Evolutionary conservation across 108 stramenopile genomes (phyloP).

Genomic region (Hondaea fermentalgiana): DNA sequence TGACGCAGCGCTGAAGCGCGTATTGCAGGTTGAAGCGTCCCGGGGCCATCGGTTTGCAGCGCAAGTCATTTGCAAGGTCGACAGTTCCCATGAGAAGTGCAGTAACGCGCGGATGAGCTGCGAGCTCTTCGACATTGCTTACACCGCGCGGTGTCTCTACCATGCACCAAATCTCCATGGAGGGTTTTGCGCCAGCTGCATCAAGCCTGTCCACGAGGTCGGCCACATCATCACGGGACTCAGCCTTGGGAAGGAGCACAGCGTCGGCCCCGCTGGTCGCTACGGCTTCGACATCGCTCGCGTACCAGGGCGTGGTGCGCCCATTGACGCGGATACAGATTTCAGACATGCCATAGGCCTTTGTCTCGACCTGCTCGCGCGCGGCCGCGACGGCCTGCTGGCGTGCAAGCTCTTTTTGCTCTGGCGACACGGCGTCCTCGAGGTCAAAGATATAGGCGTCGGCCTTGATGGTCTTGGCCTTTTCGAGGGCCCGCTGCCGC

Average conservation of each 20-base stretch:
- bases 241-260: slow-evolving; percentile 25
- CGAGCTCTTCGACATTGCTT: neutral
- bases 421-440: slow-evolving; percentile 24
- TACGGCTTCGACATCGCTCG: neutral
- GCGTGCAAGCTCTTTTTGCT: neutral
- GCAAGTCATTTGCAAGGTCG: slow-evolving; percentile 18
- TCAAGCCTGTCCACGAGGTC: neutral
- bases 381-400: neutral
- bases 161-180: slow-evolving; percentile 8
- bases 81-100: slow-evolving; percentile 16
- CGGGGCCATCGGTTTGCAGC: neutral
- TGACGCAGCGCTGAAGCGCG: neutral
- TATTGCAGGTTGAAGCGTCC: neutral
- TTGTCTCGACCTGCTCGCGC: neutral
- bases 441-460: slow-evolving; percentile 24
- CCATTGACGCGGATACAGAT: slow-evolving; percentile 22
- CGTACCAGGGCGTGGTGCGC: slow-evolving; percentile 16
- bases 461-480: neutral
- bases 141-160: slow-evolving; percentile 23
- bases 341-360: neutral
- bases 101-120: neutral
- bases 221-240: neutral
- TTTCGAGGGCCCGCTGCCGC: neutral
- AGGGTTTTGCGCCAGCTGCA: neutral
- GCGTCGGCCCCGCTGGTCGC: neutral